Evolutionary conservation across 164 flowering plant species (phyloP), one percentile per base, ranked within the genome.

Genomic region (Aristolochia contorta): DNA sequence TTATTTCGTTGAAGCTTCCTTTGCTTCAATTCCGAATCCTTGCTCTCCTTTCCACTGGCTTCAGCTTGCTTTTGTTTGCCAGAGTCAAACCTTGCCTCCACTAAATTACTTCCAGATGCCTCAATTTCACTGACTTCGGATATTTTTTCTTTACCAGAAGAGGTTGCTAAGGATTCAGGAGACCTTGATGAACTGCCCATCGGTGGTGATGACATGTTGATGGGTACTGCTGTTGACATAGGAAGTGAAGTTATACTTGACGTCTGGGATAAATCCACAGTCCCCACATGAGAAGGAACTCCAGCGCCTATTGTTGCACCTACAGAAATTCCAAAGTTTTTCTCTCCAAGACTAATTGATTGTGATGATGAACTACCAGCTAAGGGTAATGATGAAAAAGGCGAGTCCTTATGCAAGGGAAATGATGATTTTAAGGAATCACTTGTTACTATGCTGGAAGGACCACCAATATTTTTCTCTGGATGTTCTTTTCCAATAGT

Each of bases 1-100:
- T 76, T 81, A 65, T 54, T 77, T 59, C 92, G 63, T 60, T 79
- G 81, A 58, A 89, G 74, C 64, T 75, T 89, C 69, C 81, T 80
- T 61, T 57, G 71, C 70, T 77, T 87, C 74, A 78, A 61, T 57
- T 79, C 79, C 18, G 68, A 74, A 65, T 71, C 83, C 54, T 67
- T 77, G 21, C 60, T 77, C 61, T 65, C 78, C 49, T 74, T 30
- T 37, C 59, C 74, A 37, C 74, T 58, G 65, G 53, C 62, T 67
- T 73, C 78, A 65, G 47, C 49, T 57, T 56, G 56, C 25, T 56
- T 70, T 53, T 52, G 53, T 57, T 33, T 24, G 41, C 49, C 41
- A 54, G 65, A 69, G 45, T 72, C 71, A 48, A 69, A 78, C 41
- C 30, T 61, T 66, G 30, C 54, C n/a, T 22, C 30, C 27, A 16